Evolutionary conservation across 352 stramenopile species (phyloP).

Genomic region (Bremia lactucae): DNA sequence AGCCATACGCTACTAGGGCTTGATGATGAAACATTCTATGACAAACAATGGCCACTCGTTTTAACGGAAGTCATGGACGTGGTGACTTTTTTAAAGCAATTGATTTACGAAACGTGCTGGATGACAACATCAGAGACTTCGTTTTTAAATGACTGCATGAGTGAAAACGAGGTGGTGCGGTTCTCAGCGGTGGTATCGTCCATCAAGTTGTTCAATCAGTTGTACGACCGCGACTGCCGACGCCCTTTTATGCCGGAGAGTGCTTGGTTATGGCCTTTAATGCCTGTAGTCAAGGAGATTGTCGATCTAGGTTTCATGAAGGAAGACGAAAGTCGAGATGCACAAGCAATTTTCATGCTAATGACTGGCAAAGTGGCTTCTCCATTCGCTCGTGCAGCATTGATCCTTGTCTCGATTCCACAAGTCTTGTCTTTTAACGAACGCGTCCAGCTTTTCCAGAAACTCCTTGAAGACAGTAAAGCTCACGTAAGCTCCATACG

Average conservation of each 20-base stretch:
- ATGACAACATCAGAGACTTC: slow-evolving; percentile 20
- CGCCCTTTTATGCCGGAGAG: slow-evolving; percentile 32
- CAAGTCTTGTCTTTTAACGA: slow-evolving; percentile 75
- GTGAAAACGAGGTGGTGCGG: slow-evolving; percentile 18
- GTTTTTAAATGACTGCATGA: slow-evolving; percentile 9
- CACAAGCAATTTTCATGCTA: slow-evolving; percentile 38
- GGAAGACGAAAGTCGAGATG: slow-evolving; percentile 30
- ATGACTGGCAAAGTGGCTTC: slow-evolving; percentile 25
- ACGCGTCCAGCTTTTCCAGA: slow-evolving; percentile 64
- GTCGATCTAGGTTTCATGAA: slow-evolving; percentile 57
- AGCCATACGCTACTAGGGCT: slow-evolving; percentile 54
- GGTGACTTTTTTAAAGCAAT: slow-evolving; percentile 45
- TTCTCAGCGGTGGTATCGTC: slow-evolving; percentile 47
- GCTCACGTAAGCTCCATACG: slow-evolving; percentile 29
- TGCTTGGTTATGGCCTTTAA: slow-evolving; percentile 63
- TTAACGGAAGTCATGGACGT: slow-evolving; percentile 31
- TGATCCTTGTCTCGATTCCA: slow-evolving; percentile 62
- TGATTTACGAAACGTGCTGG: slow-evolving; percentile 65
- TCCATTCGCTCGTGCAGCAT: slow-evolving; percentile 29
- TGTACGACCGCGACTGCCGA: slow-evolving; percentile 63
- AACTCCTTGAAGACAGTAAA: slow-evolving; percentile 59
- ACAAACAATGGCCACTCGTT: slow-evolving; percentile 41
- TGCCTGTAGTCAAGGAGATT: slow-evolving; percentile 53
- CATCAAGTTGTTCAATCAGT: slow-evolving; percentile 71
- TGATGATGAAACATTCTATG: slow-evolving; percentile 66